Evolutionary conservation across 495 filamentous ascomycete species (phyloP).

Genomic region (Penicillium maclennaniae): DNA sequence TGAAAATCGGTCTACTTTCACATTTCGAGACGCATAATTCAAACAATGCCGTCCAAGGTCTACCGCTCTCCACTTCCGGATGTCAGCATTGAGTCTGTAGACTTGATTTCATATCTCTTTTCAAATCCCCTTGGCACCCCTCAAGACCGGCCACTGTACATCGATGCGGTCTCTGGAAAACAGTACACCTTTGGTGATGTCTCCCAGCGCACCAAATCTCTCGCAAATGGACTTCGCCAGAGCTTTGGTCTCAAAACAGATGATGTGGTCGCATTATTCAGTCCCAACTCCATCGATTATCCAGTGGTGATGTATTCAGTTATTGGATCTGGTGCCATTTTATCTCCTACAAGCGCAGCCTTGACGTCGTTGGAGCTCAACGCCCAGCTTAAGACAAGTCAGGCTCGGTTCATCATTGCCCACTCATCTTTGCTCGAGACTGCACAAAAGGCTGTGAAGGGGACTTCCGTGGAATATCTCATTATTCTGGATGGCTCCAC

Average conservation of each 20-base stretch:
- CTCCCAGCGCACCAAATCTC: constrained; percentile 55
- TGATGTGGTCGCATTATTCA: constrained; percentile 61
- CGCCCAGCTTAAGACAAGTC: constrained; percentile 76
- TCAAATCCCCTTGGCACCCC: constrained; percentile 29
- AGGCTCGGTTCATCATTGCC: constrained; percentile 68
- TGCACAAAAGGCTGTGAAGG: constrained; percentile 57
- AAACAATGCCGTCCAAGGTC: constrained; percentile 22
- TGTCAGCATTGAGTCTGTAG: constrained; percentile 32
- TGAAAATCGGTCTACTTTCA: not conserved
- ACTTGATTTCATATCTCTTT: constrained; percentile 71
- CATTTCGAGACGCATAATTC: not conserved
- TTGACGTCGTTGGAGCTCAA: constrained; percentile 77
- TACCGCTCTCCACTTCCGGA: constrained; percentile 27
- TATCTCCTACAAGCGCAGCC: constrained; percentile 73
- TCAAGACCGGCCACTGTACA: constrained; percentile 16
- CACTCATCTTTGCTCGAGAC: constrained; percentile 56
- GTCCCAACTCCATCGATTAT: constrained; percentile 67
- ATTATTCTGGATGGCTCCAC: constrained; percentile 14
- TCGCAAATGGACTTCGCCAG: constrained; percentile 68
- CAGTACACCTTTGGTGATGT: constrained; percentile 66
- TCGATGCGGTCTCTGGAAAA: constrained; percentile 61
- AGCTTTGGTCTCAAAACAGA: constrained; percentile 68
- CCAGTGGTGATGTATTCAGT: constrained; percentile 62
- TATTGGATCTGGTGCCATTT: constrained; percentile 70
- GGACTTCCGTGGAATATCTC: constrained; percentile 17